Evolutionary conservation across 2,329 filamentous ascomycete genomes (phyloP), one percentile per base, ranked within the genome.

Genomic region (Lachnellula arida): DNA sequence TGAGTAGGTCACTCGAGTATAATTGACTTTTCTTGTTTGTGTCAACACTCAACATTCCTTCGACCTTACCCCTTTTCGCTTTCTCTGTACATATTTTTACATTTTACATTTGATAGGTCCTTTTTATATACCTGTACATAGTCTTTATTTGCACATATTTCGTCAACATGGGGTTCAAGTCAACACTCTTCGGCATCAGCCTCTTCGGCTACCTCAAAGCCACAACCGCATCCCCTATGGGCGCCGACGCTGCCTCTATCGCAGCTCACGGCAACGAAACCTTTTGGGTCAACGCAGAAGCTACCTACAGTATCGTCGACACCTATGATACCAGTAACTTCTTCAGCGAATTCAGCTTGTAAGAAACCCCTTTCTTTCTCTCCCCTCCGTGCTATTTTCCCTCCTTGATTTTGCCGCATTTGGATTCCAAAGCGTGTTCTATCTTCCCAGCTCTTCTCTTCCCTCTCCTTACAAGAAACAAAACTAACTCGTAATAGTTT

Each of bases 271-370:
- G 46, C 19, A 25, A 23, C 5, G 28, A 32, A 32, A 46, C 44
- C 6, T 22, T 25, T 4, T 42, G 52, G 28, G 49, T 34, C 3
- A 49, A 55, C 35, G 55, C 59, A 5, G 35, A 54, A 15, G 58
- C 56, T 1, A 14, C 37, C 5, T 67, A 65, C 44, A 48, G 37
- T 17, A 56, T 64, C 2, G 65, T 68, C 11, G 72, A 69, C 54
- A 77, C 72, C 22, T 80, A 77, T 53, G 68, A 70, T 19, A 74
- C 75, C 46, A 69, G 73, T 47, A 72, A 74, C 51, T 70, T 80
- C 47, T 70, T 81, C 54, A 71, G 69, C 44, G 72, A 72, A 56
- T 82, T 82, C 67, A 74, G 72, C 60, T 82, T 80, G 69, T 75
- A 76, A 32, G 8, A 4, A 11, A 3, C 28, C 28, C 28, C 28